These are phyloP conservation scores for Didymella pinodella DNA, from an alignment of 2,329 filamentous ascomycete species.

Conservation along the genomic window DNA sequence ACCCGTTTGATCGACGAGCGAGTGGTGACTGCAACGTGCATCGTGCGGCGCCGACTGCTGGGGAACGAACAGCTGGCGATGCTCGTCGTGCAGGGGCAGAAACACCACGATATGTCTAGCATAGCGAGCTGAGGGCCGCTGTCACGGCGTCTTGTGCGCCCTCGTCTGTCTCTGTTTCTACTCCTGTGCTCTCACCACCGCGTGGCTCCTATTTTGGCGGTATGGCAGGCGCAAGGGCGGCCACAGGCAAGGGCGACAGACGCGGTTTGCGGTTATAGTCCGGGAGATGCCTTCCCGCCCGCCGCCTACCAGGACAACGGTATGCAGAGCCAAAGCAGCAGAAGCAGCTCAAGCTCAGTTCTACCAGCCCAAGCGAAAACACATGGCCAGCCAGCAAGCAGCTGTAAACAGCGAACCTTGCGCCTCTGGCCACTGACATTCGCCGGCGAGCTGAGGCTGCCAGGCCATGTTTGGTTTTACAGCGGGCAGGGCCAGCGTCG, in stretches of 20 bases:
- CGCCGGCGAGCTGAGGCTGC: constrained; percentile 29
- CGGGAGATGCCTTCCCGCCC: constrained; percentile 26
- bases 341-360: constrained; percentile 2
- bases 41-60: constrained; percentile 37
- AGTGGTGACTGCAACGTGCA: constrained; percentile 44
- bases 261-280: constrained; percentile 21
- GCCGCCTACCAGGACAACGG: constrained; percentile 32
- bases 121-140: constrained; percentile 21
- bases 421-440: constrained; percentile 5
- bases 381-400: background rate
- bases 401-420: constrained; percentile 4
- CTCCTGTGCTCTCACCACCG: constrained; percentile 6
- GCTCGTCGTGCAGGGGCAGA: constrained; percentile 13
- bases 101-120: constrained; percentile 22
- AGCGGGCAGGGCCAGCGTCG: constrained; percentile 24
- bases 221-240: constrained; percentile 16
- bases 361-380: constrained; percentile 4
- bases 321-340: constrained; percentile 15
- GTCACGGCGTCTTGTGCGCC: constrained; percentile 13
- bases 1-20: constrained; percentile 51
- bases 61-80: constrained; percentile 20
- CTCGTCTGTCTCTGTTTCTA: background rate
- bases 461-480: constrained; percentile 38
- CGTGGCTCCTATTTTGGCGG: constrained; percentile 23
- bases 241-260: constrained; percentile 22